phyloP scores from a whole-genome alignment of 1,139 yeast genomes.

The Candida neerlandica region DNA sequence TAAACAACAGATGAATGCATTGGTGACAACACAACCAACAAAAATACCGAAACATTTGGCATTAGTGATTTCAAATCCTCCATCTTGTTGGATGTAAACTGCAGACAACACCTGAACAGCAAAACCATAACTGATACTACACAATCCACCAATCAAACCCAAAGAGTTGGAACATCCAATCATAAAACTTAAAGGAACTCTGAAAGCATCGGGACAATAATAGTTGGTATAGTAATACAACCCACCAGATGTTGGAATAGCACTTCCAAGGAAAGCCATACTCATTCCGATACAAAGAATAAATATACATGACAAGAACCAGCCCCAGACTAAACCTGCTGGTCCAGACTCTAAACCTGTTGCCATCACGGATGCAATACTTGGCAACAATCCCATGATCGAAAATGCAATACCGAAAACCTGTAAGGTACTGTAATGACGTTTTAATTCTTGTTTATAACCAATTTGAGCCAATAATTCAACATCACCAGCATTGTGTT shows the following conservation, averaged over 20 bases:
- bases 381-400: constrained; percentile 55
- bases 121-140: constrained; percentile 43
- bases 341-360: constrained; percentile 45
- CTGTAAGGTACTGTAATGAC: constrained; percentile 51
- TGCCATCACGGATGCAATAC: constrained; percentile 41
- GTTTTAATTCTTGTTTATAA: constrained; percentile 52
- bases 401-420: constrained; percentile 57
- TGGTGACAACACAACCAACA: constrained; percentile 34
- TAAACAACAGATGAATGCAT: constrained; percentile 32
- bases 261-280: constrained; percentile 67
- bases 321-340: constrained; percentile 66
- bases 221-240: constrained; percentile 58
- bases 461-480: constrained; percentile 56
- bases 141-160: constrained; percentile 40
- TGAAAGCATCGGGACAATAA: constrained; percentile 32
- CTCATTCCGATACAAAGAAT: constrained; percentile 60
- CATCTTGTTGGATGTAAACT: constrained; percentile 32
- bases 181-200: constrained; percentile 44
- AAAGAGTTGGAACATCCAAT: constrained; percentile 47
- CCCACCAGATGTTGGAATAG: constrained; percentile 78
- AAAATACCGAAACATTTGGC: constrained; percentile 39
- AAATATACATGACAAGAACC: constrained; percentile 63
- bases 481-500: constrained; percentile 37
- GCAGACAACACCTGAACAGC: constrained; percentile 40
- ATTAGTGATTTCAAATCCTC: constrained; percentile 33